Evolutionary conservation across 768 basidiomycete species (phyloP).

Genomic region (Calocybe indica): DNA sequence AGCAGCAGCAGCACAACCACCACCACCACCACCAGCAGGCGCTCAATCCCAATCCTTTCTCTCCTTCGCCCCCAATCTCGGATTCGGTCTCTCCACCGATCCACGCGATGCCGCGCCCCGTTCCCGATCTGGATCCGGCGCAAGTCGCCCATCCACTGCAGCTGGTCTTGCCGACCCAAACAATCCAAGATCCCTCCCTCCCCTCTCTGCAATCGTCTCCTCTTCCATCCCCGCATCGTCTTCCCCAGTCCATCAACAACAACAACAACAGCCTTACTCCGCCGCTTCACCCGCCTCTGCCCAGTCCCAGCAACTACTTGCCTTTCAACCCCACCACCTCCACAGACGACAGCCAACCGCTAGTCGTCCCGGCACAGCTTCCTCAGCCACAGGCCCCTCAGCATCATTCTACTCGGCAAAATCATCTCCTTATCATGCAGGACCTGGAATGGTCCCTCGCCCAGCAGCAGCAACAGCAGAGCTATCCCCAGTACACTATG

Average conservation of each 20-base stretch:
- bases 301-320: slow-evolving; percentile 1
- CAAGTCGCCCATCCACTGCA: slow-evolving; percentile 44
- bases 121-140: slow-evolving; percentile 22
- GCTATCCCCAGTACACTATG: slow-evolving; percentile 30
- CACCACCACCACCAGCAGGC: slow-evolving; percentile 22
- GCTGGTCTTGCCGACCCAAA: slow-evolving; percentile 30
- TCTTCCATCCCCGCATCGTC: slow-evolving; percentile 53
- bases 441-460: slow-evolving; percentile 48
- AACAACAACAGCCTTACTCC: slow-evolving; percentile 6
- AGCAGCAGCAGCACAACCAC: slow-evolving; percentile 27
- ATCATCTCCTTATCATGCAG: slow-evolving; percentile 37
- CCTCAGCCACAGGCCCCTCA: not conserved
- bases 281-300: slow-evolving; percentile 3
- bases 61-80: slow-evolving; percentile 37
- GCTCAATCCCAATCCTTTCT: slow-evolving; percentile 65
- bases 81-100: slow-evolving; percentile 21
- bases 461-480: slow-evolving; percentile 16
- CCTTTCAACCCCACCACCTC: slow-evolving; percentile 5
- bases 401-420: slow-evolving; percentile 8
- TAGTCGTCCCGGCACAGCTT: not conserved
- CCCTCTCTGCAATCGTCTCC: slow-evolving; percentile 75
- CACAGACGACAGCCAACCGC: not conserved
- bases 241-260: slow-evolving; percentile 43
- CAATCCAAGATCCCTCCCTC: slow-evolving; percentile 50
- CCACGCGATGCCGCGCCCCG: slow-evolving; percentile 16